These are phyloP conservation scores for Saccharomycopsis sp. DNA, from an alignment of 805 yeast genomes.

Conservation along the genomic window DNA sequence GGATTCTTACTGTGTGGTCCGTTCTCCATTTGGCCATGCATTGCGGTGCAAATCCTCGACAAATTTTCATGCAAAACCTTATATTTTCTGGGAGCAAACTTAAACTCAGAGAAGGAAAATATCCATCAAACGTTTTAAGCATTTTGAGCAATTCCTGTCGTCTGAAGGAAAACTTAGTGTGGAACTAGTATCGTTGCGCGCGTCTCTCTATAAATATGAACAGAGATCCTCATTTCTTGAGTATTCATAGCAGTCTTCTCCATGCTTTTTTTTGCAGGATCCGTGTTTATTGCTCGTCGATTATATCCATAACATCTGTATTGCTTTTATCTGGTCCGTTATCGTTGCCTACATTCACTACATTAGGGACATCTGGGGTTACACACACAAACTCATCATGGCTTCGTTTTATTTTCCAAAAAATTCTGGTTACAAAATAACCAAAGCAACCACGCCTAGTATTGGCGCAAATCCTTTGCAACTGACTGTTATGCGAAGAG, in stretches of 20 bases:
- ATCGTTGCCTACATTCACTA: not conserved
- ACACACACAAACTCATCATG: not conserved
- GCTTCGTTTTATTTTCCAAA: not conserved
- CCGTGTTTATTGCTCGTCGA: not conserved
- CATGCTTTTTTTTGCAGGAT: not conserved
- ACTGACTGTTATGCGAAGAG: not conserved
- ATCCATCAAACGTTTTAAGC: conserved; percentile 1
- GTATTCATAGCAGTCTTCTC: not conserved
- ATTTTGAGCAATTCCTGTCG: not conserved
- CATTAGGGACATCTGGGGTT: not conserved
- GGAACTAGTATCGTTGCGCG: too few species aligned
- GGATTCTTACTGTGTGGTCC: not conserved
- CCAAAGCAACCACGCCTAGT: not conserved
- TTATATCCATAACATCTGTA: not conserved
- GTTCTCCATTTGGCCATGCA: not conserved
- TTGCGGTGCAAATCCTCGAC: not conserved
- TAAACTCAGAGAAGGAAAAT: not conserved
- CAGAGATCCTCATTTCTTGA: not conserved
- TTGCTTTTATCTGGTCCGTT: too few species aligned
- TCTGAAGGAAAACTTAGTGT: not conserved
- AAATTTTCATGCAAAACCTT: not conserved
- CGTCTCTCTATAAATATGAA: too few species aligned
- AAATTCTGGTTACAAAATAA: not conserved
- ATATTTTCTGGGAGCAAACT: not conserved
- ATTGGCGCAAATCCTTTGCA: not conserved